Base-by-base conservation (phyloP, 73 alveolate species). In the Paramecium bursaria region DNA sequence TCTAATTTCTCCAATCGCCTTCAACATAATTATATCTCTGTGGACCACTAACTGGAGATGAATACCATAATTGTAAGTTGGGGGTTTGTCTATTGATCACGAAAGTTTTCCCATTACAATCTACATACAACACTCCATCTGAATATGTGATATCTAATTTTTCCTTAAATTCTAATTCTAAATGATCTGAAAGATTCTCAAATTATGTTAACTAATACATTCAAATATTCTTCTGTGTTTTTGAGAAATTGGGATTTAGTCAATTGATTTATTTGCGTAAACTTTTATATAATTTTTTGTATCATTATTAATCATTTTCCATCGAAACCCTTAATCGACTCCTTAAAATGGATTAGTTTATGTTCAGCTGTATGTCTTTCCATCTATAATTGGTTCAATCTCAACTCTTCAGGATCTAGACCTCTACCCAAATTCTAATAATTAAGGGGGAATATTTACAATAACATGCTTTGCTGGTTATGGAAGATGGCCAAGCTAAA, bases 1-100 rank as follows among this genome's bases (percentile, higher is more conserved):
- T 33, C 9, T 27, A 5, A 39, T 33, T 33, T 0, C 15, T 4
- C 60, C 82, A 25, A 17, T 77, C 26, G 2, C 49, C 74, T 21
- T 80, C 82, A 23, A 42, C 2, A 26, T 44, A 48, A 29, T 79
- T 79, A 35, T 77, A 87, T 55, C 93, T 25, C 22, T 74, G 33
- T 7, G 93, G 90, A 5, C 93, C 90, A 77, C 90, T 77, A 1
- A 87, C 55, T 0, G 93, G 93, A 25, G 87, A 57, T 3, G 90
- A 77, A 23, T 76, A 53, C 93, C 93, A 87, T 2, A 87, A 29
- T 29, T 87, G 31, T 33, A 42, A 77, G 30, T 87, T 87, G 17
- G 93, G 93, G 30, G 93, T 87, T 39, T 87, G 46, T 50, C 86
- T 77, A 35, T 87, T 87, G 1, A 87, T 50, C 1, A 87, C 90